Evolutionary conservation across 164 flowering plant species (phyloP).

Genomic region (Aristolochia fimbriata): DNA sequence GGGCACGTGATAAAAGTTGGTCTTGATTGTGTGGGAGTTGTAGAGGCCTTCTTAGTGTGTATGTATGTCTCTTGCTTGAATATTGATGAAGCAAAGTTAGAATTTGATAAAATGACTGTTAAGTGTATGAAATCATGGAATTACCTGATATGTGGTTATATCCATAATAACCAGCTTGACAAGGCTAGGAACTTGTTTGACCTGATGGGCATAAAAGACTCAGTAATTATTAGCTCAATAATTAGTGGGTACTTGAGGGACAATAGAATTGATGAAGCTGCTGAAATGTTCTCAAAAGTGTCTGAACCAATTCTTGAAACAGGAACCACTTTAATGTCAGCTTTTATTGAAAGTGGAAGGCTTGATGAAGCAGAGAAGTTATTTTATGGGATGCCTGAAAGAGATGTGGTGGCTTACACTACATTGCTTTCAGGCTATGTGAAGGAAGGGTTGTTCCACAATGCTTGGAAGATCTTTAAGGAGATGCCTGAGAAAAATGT

Average conservation of each 20-base stretch:
- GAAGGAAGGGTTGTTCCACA: slow-evolving; percentile 1
- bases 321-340: slow-evolving; percentile 5
- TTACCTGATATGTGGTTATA: slow-evolving; percentile 4
- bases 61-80: slow-evolving; percentile 4
- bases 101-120: slow-evolving; percentile 4
- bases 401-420: slow-evolving; percentile 6
- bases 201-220: slow-evolving; percentile 3
- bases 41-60: slow-evolving; percentile 4
- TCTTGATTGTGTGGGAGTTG: background rate
- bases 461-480: slow-evolving; percentile 7
- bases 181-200: slow-evolving; percentile 7
- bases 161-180: background rate
- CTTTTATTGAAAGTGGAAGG: slow-evolving; percentile 3
- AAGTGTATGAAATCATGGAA: slow-evolving; percentile 6
- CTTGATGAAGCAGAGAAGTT: slow-evolving; percentile 5
- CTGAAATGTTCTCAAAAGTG: slow-evolving; percentile 2
- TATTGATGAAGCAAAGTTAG: slow-evolving; percentile 5
- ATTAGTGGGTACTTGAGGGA: slow-evolving; percentile 5
- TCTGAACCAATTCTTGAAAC: slow-evolving; percentile 6
- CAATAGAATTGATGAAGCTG: slow-evolving; percentile 5
- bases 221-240: background rate
- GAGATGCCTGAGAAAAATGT: slow-evolving; percentile 6
- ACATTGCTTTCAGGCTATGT: slow-evolving; percentile 5
- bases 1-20: slow-evolving; percentile 3
- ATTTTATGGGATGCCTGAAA: slow-evolving; percentile 4